Evolutionary conservation across 176 grass and related monocot genomes (phyloP), one percentile per base, ranked within the genome.

Genomic region (Rhynchospora pubera): DNA sequence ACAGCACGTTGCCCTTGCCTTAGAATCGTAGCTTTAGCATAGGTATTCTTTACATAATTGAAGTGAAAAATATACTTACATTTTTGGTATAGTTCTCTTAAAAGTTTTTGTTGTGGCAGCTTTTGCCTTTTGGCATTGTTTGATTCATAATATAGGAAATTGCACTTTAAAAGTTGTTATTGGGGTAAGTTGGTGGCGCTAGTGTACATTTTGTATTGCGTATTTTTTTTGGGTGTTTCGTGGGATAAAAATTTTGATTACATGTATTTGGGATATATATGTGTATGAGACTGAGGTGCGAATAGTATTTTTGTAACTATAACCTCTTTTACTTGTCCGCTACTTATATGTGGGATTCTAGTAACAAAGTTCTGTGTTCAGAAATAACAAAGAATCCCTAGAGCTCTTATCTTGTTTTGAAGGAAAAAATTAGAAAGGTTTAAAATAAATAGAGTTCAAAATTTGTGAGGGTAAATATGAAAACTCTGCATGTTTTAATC

Each of bases 141-240:
- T 74, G 70, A 22, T 77, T 76, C 72, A 63, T 47, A 62, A 57
- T 44, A 80, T 80, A 80, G 78, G 78, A 7, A 39, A 56, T 43
- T 62, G 56, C 26, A 55, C 72, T 47, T 63, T 42, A 63, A 63
- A 63, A 32, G 62, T 78, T 63, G 59, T 62, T 80, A 1, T 62
- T 46, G n/a, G 45, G n/a, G 45, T 77, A 59, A 79, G 57, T 32
- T 81, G 30, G 60, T 46, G 5, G 39, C 2, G 9, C 34, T 48
- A 42, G 59, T 82, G 79, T 82, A 65, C 79, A 82, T 82, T 81
- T 82, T 82, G 79, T 82, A 66, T 82, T 82, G 24, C 62, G 32
- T 10, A 82, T 19, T 82, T 66, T 4, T 80, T 82, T 47, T 66
- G 50, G 60, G 43, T 5, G n/a, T 44, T 48, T 64, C 11, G 32